Evolutionary conservation across 192 early-diverging fungal genomes (phyloP).

Genomic region (Phlyctochytrium bullatum): DNA sequence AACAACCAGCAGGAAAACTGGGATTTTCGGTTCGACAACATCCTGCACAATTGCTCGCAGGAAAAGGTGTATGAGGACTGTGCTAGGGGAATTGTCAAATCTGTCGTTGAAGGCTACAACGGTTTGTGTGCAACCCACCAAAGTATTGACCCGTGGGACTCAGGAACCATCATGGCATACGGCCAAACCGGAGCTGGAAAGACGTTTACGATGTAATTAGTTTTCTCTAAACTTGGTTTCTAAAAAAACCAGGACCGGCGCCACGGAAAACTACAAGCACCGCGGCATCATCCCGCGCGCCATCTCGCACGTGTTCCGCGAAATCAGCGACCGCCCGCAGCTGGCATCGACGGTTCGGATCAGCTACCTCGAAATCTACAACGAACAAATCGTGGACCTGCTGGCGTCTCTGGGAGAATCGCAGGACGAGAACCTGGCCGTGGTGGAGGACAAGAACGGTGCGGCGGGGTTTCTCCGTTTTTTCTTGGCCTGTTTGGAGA

Average conservation of each 20-base stretch:
- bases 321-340: background rate
- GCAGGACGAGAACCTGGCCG: conserved; percentile 51
- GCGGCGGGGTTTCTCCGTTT: conserved; percentile 74
- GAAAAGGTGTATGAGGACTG: conserved; percentile 65
- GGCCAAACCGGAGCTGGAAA: conserved; percentile 48
- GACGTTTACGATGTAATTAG: conserved; percentile 27
- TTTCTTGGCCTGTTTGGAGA: too few relatives aligned
- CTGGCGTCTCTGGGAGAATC: conserved; percentile 44
- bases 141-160: background rate
- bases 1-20: conserved; percentile 68
- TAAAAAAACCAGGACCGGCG: conserved; percentile 13
- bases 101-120: conserved; percentile 59
- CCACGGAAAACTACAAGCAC: conserved; percentile 57
- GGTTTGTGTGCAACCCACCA: conserved; percentile 27
- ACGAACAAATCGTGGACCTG: conserved; percentile 65
- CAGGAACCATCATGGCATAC: conserved; percentile 76
- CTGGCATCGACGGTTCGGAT: conserved; percentile 14
- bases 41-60: conserved; percentile 60
- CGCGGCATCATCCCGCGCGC: conserved; percentile 60
- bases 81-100: conserved; percentile 46
- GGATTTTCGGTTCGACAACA: conserved; percentile 61
- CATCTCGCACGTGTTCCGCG: conserved; percentile 39
- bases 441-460: conserved; percentile 49
- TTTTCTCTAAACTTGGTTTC: background rate
- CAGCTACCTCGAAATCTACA: conserved; percentile 63